Conservation (phyloP, 2,329 filamentous ascomycete genomes). For the Periconia sp. region DNA sequence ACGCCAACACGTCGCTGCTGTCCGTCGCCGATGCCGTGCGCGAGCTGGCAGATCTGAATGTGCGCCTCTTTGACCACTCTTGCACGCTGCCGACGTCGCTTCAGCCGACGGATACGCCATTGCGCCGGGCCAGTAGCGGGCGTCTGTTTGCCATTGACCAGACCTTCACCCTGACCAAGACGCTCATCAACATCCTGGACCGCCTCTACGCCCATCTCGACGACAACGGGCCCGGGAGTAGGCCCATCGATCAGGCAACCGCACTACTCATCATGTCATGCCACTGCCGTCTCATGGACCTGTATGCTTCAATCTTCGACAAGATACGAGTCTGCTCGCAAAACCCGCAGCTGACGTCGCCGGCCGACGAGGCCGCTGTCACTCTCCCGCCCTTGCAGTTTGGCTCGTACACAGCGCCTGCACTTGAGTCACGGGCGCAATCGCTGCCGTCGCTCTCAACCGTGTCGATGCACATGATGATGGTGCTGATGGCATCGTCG, state of each 20-base stretch:
- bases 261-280: conserved; percentile 6
- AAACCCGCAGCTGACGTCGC: neutral
- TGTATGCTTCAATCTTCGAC: conserved; percentile 4
- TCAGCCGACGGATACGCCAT: neutral
- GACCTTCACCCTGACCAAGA: conserved; percentile 9
- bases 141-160: conserved; percentile 8
- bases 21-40: neutral
- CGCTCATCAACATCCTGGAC: conserved; percentile 2
- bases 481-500: neutral
- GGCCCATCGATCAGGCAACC: conserved; percentile 4
- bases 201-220: neutral
- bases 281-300: conserved; percentile 1
- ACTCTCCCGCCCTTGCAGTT: conserved; percentile 1
- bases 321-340: conserved; percentile 2
- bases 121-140: too few species aligned
- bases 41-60: conserved; percentile 3
- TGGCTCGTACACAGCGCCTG: conserved; percentile 2
- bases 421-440: neutral
- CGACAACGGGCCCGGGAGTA: neutral
- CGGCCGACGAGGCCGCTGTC: neutral
- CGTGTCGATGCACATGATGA: conserved; percentile 2
- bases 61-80: conserved; percentile 3
- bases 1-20: neutral
- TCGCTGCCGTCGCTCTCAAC: neutral
- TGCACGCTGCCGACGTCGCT: neutral